Evolutionary conservation across 768 basidiomycete genomes (phyloP), one percentile per base, ranked within the genome.

Genomic region (Lactarius indigo): DNA sequence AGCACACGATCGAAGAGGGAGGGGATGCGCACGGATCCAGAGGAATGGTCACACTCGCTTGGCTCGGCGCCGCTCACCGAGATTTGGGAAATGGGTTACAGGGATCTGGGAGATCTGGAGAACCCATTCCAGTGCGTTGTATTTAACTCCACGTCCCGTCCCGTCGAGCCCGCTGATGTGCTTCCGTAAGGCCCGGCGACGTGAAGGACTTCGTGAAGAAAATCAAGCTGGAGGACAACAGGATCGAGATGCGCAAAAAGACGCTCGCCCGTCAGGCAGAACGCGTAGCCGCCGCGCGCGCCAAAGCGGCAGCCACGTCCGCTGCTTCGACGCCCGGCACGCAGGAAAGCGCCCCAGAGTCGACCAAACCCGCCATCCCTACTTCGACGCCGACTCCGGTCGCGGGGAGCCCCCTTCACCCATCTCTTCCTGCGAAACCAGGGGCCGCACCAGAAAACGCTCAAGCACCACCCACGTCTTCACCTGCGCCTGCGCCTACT

Each of bases 81-180:
- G 68, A 89, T 92, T 33, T 94, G 92, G 92, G 84, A 86, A 64
- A 86, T 90, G 86, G 91, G 92, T 18, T 92, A 88, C 72, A 79
- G 85, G 68, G 84, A 85, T 58, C 72, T 90, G 63, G 62, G 71
- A 12, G 88, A 92, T 74, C 75, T 92, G 31, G 80, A 89, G 73
- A 83, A 79, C 64, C 85, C 86, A 13, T 88, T 87, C 81, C 83
- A 83, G 91, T 90, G 72, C 75, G 83, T 78, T 13, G 57, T 10
- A 37, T 37, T 61, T 47, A 17, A 33, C 42, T 57, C 62, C 28
- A 35, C 39, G n/a, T 33, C 37, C 13, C 33, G 18, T 55, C 6
- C 39, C 7, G 23, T 30, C 17, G 9, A 6, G 9, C n/a, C 28
- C 30, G n/a, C 55, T 59, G 9, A 70, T 64, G 3, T 61, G 44